Percentiles rank a stretch among this genome's conserved stretches.
These are phyloP conservation scores for Amanita rubescens DNA, from an alignment of 768 basidiomycete genomes.

Conservation along the genomic window DNA sequence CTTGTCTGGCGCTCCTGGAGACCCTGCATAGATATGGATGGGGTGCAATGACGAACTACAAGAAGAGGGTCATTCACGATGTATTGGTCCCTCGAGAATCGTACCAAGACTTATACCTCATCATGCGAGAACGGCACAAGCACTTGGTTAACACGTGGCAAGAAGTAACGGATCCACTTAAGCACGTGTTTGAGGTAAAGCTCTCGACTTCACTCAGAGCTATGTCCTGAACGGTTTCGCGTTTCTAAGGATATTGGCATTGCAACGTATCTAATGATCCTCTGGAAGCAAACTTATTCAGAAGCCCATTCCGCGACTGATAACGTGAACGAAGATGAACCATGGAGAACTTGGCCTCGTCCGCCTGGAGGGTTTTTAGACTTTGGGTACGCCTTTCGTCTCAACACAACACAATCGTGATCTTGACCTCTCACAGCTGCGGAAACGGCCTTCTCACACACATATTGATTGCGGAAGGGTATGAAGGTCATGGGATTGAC, in stretches of 20 bases:
- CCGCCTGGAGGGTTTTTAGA: constrained; percentile 86
- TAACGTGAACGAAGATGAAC: constrained; percentile 17
- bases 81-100: constrained; percentile 61
- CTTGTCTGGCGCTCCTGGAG: constrained; percentile 73
- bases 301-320: neutral
- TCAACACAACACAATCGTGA: neutral
- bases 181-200: constrained; percentile 83
- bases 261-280: constrained; percentile 83
- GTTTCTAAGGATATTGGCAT: constrained; percentile 80
- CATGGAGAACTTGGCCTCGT: constrained; percentile 70
- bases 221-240: neutral
- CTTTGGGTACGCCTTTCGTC: constrained; percentile 48
- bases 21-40: constrained; percentile 84
- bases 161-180: constrained; percentile 78
- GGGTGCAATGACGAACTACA: constrained; percentile 75
- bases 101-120: constrained; percentile 88
- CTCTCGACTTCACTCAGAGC: neutral
- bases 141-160: constrained; percentile 69
- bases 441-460: constrained; percentile 92
- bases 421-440: constrained; percentile 41
- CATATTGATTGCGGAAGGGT: constrained; percentile 80
- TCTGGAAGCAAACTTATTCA: constrained; percentile 76
- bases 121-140: constrained; percentile 81
- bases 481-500: constrained; percentile 78
- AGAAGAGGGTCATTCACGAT: constrained; percentile 84